These are phyloP conservation scores for Mycena floridula DNA, from an alignment of 768 basidiomycete species.

Conservation along the genomic window DNA sequence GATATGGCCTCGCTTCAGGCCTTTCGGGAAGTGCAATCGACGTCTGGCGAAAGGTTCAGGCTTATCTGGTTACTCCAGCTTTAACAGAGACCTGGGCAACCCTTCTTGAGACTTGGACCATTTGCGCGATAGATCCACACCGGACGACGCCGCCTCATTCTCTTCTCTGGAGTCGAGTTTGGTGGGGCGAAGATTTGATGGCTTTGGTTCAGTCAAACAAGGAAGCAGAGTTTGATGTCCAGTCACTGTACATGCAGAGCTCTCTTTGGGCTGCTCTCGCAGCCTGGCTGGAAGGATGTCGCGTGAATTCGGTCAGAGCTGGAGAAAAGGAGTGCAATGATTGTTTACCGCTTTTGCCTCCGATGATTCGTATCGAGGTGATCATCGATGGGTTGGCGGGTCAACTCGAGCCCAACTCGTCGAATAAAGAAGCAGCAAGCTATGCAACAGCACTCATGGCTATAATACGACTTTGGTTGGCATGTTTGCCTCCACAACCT, in stretches of 20 bases:
- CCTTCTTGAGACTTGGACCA: slow-evolving; percentile 66
- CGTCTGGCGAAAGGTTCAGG: slow-evolving; percentile 7
- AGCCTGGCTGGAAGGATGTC: slow-evolving; percentile 74
- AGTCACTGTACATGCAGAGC: slow-evolving; percentile 16
- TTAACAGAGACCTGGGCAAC: slow-evolving; percentile 40
- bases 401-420: not conserved
- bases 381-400: slow-evolving; percentile 22
- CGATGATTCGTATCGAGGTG: slow-evolving; percentile 25
- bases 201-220: slow-evolving; percentile 27
- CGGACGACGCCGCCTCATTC: slow-evolving; percentile 81
- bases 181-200: slow-evolving; percentile 60
- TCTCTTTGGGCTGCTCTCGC: slow-evolving; percentile 48
- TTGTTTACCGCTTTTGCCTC: slow-evolving; percentile 4
- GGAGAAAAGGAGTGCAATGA: slow-evolving; percentile 59
- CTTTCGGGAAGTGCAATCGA: slow-evolving; percentile 55
- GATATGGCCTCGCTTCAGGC: slow-evolving; percentile 74
- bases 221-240: slow-evolving; percentile 27
- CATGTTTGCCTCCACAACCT: slow-evolving; percentile 58
- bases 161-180: slow-evolving; percentile 83
- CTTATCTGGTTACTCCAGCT: not conserved
- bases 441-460: slow-evolving; percentile 35
- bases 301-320: slow-evolving; percentile 59
- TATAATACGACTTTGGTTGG: slow-evolving; percentile 57
- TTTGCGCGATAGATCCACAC: slow-evolving; percentile 89
- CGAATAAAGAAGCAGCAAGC: not conserved